Percentiles rank a stretch among this genome's conserved stretches.
Conservation (phyloP, 140 eudicot genomes). For the Ambrosia hybrid region DNA sequence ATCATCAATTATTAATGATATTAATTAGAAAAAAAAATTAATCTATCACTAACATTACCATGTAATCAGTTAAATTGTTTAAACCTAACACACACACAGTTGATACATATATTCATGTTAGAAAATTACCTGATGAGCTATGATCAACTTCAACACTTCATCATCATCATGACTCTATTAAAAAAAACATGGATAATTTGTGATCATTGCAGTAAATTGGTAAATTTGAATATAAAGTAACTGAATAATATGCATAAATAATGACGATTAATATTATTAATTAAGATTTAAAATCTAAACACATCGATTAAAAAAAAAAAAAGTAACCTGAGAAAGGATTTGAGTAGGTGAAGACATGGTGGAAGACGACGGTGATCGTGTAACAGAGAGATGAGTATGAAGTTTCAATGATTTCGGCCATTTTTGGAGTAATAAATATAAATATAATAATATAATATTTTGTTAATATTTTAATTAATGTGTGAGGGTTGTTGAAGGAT, state of each 20-base stretch:
- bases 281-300: neutral
- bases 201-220: neutral
- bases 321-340: slow-evolving; percentile 43
- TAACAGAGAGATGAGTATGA: slow-evolving; percentile 9
- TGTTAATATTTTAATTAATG: neutral
- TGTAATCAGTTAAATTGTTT: neutral
- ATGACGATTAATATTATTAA: neutral
- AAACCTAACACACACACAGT: neutral
- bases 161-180: slow-evolving; percentile 41
- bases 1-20: no score
- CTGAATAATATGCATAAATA: neutral
- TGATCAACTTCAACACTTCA: slow-evolving; percentile 55
- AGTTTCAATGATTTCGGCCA: slow-evolving; percentile 3
- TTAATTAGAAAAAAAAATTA: no score
- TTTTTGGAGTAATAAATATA: slow-evolving; percentile 19
- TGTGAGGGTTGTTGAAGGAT: neutral
- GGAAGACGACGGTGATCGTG: slow-evolving; percentile 33
- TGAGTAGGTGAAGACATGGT: slow-evolving; percentile 53
- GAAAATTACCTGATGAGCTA: slow-evolving; percentile 73
- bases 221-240: neutral
- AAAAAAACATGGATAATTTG: slow-evolving; percentile 12
- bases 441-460: no score
- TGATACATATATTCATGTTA: slow-evolving; percentile 1
- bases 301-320: neutral
- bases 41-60: neutral